Base-by-base conservation (phyloP, 2,329 filamentous ascomycete genomes). In the Venturia aucupariae region DNA sequence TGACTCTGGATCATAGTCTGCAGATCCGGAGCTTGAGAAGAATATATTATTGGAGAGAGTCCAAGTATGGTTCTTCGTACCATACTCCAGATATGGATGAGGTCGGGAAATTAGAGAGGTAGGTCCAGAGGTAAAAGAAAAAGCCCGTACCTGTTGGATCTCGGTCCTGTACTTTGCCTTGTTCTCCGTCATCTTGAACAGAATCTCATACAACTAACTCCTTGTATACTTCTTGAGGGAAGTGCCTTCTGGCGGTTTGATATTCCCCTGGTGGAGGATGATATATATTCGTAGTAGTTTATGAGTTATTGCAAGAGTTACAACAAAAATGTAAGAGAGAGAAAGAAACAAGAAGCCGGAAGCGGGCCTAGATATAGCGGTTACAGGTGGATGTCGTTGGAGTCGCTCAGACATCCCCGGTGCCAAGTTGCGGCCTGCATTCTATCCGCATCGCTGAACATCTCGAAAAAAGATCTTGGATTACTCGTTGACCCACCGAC, bases 91-190 rank as follows among this genome's bases (percentile, higher is more conserved):
- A n/a, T n/a, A n/a, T n/a, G n/a, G n/a, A n/a, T n/a, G n/a, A n/a
- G n/a, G n/a, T n/a, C n/a, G n/a, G n/a, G n/a, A n/a, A n/a, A n/a
- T n/a, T n/a, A n/a, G n/a, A n/a, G n/a, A n/a, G n/a, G n/a, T n/a
- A n/a, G n/a, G n/a, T n/a, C n/a, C n/a, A n/a, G n/a, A n/a, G n/a
- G n/a, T n/a, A n/a, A n/a, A n/a, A n/a, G n/a, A n/a, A n/a, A n/a
- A n/a, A n/a, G n/a, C n/a, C n/a, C 87, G 79, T 75, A 92, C 90
- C 89, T 95, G 93, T 78, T 96, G 94, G 79, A 99, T 99, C 82
- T 99, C 94, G 80, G 95, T 92, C 75, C 92, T 87, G 77, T 97
- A 99, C 77, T 97, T 97, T 76, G 84, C 86, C 71, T 84, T 84
- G 74, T 83, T 84, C 76, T 91, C 88, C 69, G 85, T 57, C 51